A percentile compares a stretch with the other conserved stretches of the same genome.
Conservation (phyloP, 352 stramenopile genomes). For the Phytophthora syringae region DNA sequence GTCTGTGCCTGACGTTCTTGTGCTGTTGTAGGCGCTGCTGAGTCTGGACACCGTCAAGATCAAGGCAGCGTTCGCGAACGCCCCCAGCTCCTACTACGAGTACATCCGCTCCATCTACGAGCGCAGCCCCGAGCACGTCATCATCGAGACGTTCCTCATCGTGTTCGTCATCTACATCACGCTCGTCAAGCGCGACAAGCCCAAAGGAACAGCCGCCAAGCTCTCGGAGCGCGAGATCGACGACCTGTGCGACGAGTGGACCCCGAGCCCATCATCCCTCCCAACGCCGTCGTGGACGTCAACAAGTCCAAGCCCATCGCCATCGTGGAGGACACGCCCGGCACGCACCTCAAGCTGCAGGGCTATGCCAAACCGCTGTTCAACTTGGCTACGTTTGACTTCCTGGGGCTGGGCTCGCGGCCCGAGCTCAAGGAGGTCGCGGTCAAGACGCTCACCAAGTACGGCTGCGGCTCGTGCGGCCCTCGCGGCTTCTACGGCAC, state of each 20-base stretch:
- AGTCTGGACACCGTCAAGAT: slow-evolving; percentile 67
- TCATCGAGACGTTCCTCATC: slow-evolving; percentile 98
- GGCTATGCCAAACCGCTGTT: slow-evolving; percentile 76
- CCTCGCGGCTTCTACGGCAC: slow-evolving; percentile 99
- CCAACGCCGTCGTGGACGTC: slow-evolving; percentile 35
- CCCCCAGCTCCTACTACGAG: slow-evolving; percentile 78
- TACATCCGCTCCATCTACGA: slow-evolving; percentile 87
- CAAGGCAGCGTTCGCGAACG: slow-evolving; percentile 62
- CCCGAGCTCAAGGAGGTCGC: slow-evolving; percentile 91
- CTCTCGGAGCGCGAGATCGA: slow-evolving; percentile 91
- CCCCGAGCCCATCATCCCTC: slow-evolving; percentile 89
- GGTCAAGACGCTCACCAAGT: slow-evolving; percentile 92
- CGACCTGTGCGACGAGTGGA: slow-evolving; percentile 91
- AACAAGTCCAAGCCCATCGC: slow-evolving; percentile 60
- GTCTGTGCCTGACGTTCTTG: too few relatives aligned
- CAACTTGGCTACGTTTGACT: slow-evolving; percentile 98
- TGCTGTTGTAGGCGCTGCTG: slow-evolving; percentile 57
- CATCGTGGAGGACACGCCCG: slow-evolving; percentile 82
- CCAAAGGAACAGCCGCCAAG: slow-evolving; percentile 61
- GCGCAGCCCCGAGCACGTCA: slow-evolving; percentile 93
- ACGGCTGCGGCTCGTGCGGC: slow-evolving; percentile 97
- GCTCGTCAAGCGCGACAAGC: slow-evolving; percentile 85
- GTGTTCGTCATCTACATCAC: slow-evolving; percentile 96
- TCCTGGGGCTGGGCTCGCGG: slow-evolving; percentile 91
- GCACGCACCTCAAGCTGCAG: slow-evolving; percentile 85